Evolutionary conservation across 2,329 filamentous ascomycete species (phyloP), one percentile per base, ranked within the genome.

Genomic region (Penicillium sp.): DNA sequence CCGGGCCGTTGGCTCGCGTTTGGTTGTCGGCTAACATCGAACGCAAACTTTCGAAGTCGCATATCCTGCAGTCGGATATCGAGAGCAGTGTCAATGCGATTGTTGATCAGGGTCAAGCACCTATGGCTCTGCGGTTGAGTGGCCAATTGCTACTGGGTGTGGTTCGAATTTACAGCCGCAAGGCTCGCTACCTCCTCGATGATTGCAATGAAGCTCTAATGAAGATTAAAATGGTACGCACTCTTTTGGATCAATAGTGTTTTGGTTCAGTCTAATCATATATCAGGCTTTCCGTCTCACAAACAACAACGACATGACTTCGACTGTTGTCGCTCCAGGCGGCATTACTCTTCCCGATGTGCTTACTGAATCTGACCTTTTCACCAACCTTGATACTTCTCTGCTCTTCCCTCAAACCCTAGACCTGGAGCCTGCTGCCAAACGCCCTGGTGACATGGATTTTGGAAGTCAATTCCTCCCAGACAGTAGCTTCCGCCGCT

Each of bases 21-120:
- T 99, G 94, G 94, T 85, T 97, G 60, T 96, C 94, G 32, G 92
- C 94, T 79, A 99, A 97, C 77, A 83, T 97, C 63, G 94, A 97
- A 84, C 92, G 93, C 81, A 99, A 97, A 80, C 86, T 99, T 58
- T 96, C 92, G 66, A 99, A 99, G 79, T 92, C 91, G 61, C 92
- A 97, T 70, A 94, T 97, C 65, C 76, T 99, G 62, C 91, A 96
- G 72, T 93, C 92, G 57, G 95, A 96, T 78, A 89, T 99, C 66
- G 89, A 93, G 68, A 90, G 92, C 78, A 96, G 92, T 75, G 92
- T 99, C 63, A 89, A 91, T 74, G 91, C 92, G 65, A 99, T 99
- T 74, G 94, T 97, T 64, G 90, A 90, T 57, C 90, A 91, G 47
- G 90, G 89, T 62, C 91, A 96, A 76, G 94, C 93, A 40, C 94